Conservation (phyloP, 495 filamentous ascomycete genomes). For the Penicillium antarcticum region DNA sequence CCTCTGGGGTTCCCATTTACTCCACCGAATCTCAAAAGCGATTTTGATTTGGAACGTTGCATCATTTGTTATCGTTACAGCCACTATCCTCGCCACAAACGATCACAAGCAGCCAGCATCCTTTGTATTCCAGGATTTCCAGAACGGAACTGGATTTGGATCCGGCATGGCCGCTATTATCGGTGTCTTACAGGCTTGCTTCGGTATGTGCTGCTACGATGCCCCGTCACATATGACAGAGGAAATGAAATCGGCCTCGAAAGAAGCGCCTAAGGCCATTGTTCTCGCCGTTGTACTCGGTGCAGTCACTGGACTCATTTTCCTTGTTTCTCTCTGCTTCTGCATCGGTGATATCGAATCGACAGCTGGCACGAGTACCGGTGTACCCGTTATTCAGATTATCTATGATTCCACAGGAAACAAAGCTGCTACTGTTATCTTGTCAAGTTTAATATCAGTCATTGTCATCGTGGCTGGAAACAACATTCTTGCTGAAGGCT, state of each 20-base stretch:
- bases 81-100: constrained; percentile 51
- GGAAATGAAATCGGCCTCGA: constrained; percentile 49
- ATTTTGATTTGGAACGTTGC: constrained; percentile 54
- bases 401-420: constrained; percentile 46
- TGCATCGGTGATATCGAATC: constrained; percentile 45
- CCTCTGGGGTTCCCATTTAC: constrained; percentile 47
- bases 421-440: constrained; percentile 36
- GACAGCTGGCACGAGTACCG: constrained; percentile 39
- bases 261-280: constrained; percentile 54
- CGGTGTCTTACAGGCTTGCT: constrained; percentile 54
- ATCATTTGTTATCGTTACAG: constrained; percentile 49
- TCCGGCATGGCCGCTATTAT: constrained; percentile 49
- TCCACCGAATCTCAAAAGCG: constrained; percentile 50
- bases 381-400: constrained; percentile 48
- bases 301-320: constrained; percentile 47
- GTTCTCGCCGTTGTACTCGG: constrained; percentile 50
- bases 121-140: constrained; percentile 56
- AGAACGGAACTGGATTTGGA: constrained; percentile 54
- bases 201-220: constrained; percentile 57
- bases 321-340: constrained; percentile 47
- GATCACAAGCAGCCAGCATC: constrained; percentile 52
- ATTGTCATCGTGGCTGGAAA: constrained; percentile 41
- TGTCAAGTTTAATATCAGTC: constrained; percentile 39
- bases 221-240: constrained; percentile 47
- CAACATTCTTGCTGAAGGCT: constrained; percentile 43